Evolutionary conservation across 352 stramenopile species (phyloP).

Genomic region (Halophytophthora batemanensis): DNA sequence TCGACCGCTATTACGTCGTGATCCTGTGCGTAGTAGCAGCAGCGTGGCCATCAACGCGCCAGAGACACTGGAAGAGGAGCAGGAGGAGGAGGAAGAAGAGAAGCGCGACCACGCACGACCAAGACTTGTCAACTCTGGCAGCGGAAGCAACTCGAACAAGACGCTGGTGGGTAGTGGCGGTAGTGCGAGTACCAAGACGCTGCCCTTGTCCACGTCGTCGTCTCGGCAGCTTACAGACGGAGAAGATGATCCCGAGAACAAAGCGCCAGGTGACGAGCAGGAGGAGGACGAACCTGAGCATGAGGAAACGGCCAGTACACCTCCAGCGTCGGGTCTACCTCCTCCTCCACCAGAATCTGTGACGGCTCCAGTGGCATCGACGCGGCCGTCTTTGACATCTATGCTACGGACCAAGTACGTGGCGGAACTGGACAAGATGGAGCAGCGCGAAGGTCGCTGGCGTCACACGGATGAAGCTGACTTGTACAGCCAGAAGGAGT

Average conservation of each 20-base stretch:
- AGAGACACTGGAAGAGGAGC: constrained; percentile 17
- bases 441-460: constrained; percentile 37
- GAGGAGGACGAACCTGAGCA: constrained; percentile 44
- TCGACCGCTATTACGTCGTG: constrained; percentile 17
- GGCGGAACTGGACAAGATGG: constrained; percentile 43
- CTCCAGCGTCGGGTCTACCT: not conserved
- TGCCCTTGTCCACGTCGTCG: constrained; percentile 44
- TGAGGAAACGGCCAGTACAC: constrained; percentile 23
- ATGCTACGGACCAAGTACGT: constrained; percentile 66
- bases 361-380: constrained; percentile 11
- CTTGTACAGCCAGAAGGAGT: constrained; percentile 37
- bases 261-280: constrained; percentile 31
- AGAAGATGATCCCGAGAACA: constrained; percentile 36
- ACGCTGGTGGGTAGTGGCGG: constrained; percentile 42
- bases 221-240: constrained; percentile 26
- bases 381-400: constrained; percentile 45
- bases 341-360: constrained; percentile 8
- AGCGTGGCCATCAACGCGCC: constrained; percentile 21
- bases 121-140: constrained; percentile 26
- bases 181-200: constrained; percentile 52
- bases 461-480: constrained; percentile 29
- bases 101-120: constrained; percentile 29
- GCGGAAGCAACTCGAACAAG: constrained; percentile 43
- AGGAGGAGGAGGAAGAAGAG: constrained; percentile 23
- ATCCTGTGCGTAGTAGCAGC: constrained; percentile 28